Evolutionary conservation across 1,284 basidiomycete genomes (phyloP).

Genomic region (Gymnopus androsaceus): DNA sequence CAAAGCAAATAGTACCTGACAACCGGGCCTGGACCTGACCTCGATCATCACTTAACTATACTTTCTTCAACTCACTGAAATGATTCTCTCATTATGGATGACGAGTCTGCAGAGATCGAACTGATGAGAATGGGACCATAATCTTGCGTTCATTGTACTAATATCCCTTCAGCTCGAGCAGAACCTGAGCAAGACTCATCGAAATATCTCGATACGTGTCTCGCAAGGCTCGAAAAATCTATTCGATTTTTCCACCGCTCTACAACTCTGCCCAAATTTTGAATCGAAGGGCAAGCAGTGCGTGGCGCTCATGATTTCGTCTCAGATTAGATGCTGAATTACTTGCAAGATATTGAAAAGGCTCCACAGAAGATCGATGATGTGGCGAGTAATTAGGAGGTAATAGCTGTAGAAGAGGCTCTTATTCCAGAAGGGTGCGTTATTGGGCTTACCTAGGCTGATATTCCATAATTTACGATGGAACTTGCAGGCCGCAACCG

Average conservation of each 20-base stretch:
- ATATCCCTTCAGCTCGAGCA: conserved; percentile 66
- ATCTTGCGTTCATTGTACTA: conserved; percentile 3
- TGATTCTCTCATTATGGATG: conserved; percentile 66
- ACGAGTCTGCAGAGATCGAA: conserved; percentile 77
- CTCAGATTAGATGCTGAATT: neutral
- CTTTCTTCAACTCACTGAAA: too few species aligned
- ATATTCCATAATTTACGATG: neutral
- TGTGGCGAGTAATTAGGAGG: conserved; percentile 72
- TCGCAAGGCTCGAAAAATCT: conserved; percentile 79
- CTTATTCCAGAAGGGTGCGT: conserved; percentile 73
- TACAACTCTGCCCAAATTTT: conserved; percentile 76
- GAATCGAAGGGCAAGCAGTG: conserved; percentile 68
- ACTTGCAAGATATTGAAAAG: conserved; percentile 70
- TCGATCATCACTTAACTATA: neutral
- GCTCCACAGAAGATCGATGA: conserved; percentile 77
- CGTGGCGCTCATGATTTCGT: conserved; percentile 26
- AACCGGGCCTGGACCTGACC: neutral
- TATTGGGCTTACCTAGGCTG: neutral
- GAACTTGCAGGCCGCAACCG: conserved; percentile 61
- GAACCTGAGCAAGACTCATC: conserved; percentile 80
- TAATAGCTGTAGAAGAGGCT: conserved; percentile 75
- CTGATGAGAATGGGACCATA: conserved; percentile 47
- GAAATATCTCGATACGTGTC: conserved; percentile 74
- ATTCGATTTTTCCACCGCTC: conserved; percentile 74
- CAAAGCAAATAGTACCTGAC: neutral